A percentile compares a stretch with the other conserved stretches of the same genome.
phyloP scores from a whole-genome alignment of 768 basidiomycete species.

The Phallus indusiatus region DNA sequence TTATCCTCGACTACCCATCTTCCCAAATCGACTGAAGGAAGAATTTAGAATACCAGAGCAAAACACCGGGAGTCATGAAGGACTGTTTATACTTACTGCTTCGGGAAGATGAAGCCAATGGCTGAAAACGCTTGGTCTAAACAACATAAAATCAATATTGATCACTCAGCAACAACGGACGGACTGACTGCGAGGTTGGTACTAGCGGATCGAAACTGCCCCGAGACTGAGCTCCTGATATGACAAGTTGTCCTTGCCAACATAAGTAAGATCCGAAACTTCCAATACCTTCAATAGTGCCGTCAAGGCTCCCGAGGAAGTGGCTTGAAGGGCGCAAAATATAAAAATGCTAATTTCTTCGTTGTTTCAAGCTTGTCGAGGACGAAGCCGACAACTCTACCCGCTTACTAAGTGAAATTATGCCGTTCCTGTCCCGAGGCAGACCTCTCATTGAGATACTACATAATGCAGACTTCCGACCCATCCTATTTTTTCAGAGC shows the following conservation, averaged over 20 bases:
- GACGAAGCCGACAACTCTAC: background rate
- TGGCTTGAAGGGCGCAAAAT: no score
- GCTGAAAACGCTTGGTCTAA: background rate
- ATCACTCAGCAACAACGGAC: background rate
- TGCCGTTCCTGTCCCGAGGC: background rate
- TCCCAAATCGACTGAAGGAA: background rate
- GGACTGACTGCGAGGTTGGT: background rate
- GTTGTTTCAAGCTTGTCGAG: background rate
- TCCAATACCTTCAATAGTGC: background rate
- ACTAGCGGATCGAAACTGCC: background rate
- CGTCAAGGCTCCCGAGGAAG: no score
- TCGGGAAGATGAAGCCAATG: background rate
- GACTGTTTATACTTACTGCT: background rate
- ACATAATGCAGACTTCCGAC: slow-evolving; percentile 29
- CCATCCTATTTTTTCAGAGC: slow-evolving; percentile 55
- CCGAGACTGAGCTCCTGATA: background rate
- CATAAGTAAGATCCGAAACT: background rate
- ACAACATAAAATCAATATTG: background rate
- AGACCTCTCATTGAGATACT: no score
- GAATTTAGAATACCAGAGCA: background rate
- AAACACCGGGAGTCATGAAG: background rate
- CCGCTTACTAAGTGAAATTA: background rate
- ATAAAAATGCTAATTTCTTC: no score
- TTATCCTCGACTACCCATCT: background rate
- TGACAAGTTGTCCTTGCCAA: background rate